Conservation (phyloP, 441 rosid species). For the Populus trichocarpa region DNA sequence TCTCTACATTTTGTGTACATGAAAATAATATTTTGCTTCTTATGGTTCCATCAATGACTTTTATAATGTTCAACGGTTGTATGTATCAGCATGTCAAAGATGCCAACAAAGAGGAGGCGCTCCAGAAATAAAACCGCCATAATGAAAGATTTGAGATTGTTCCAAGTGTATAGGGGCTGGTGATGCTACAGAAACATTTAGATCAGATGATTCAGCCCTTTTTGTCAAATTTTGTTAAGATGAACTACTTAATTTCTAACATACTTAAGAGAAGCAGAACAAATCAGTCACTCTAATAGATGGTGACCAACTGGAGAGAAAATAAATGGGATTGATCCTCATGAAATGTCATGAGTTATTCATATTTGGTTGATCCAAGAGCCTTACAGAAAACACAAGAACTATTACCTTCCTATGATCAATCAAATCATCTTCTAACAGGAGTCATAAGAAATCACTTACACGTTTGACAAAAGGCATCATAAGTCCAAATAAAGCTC, state of each 20-base stretch:
- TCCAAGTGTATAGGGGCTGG: background rate
- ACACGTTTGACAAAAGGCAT: slow-evolving; percentile 91
- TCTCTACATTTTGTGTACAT: background rate
- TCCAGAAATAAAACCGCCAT: background rate
- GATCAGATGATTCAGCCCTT: background rate
- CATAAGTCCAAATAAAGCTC: slow-evolving; percentile 95
- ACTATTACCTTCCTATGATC: background rate
- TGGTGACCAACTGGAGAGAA: background rate
- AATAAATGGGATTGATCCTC: background rate
- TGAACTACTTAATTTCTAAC: background rate
- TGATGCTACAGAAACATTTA: background rate
- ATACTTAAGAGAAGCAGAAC: background rate
- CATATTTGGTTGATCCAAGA: background rate
- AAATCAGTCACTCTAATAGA: background rate
- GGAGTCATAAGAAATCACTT: slow-evolving; percentile 26
- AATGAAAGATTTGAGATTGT: background rate
- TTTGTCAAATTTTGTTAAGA: background rate
- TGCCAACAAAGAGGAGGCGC: background rate
- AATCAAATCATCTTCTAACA: background rate
- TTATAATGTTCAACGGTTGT: background rate
- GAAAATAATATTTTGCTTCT: background rate
- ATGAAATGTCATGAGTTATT: background rate
- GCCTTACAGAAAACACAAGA: background rate
- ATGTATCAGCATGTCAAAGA: background rate
- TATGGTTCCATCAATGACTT: slow-evolving; percentile 5